Percentiles rank a stretch among this genome's conserved stretches.
Conservation (phyloP, 2,329 filamentous ascomycete species). For the Aspergillus transmontanensis region DNA sequence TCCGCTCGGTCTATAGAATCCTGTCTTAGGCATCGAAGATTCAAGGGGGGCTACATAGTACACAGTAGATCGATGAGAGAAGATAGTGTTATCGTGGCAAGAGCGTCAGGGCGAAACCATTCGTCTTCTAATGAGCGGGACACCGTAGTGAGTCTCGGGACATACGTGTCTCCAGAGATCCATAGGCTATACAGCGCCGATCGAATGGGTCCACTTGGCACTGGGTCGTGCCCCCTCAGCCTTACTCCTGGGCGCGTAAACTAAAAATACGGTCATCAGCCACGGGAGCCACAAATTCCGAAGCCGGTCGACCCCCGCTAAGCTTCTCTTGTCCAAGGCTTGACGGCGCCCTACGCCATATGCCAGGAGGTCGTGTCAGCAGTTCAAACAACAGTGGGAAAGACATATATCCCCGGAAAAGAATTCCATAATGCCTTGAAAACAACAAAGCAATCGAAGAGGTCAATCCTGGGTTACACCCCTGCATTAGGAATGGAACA, state of each 20-base stretch:
- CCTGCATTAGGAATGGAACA: background rate
- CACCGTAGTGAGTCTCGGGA: background rate
- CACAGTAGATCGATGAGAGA: background rate
- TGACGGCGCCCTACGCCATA: constrained; percentile 27
- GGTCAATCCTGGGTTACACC: background rate
- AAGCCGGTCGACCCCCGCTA: constrained; percentile 16
- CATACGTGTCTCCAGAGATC: constrained; percentile 1
- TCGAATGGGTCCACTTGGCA: background rate
- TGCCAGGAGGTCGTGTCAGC: background rate
- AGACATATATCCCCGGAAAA: background rate
- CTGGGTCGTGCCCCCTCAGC: constrained; percentile 2
- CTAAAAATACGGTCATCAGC: constrained; percentile 7
- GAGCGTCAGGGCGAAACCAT: too few species aligned
- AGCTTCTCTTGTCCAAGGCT: constrained; percentile 31
- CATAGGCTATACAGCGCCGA: background rate
- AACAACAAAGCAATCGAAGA: too few species aligned
- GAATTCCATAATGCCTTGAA: background rate
- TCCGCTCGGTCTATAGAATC: background rate
- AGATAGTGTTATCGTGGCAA: background rate
- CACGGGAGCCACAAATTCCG: background rate
- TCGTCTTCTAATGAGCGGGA: too few species aligned
- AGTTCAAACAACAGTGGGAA: background rate
- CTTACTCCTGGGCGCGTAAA: constrained; percentile 5
- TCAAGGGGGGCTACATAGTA: background rate
- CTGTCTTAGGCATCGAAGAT: background rate